Conservation (phyloP, 345 rosid species). For the Excoecaria agallocha region DNA sequence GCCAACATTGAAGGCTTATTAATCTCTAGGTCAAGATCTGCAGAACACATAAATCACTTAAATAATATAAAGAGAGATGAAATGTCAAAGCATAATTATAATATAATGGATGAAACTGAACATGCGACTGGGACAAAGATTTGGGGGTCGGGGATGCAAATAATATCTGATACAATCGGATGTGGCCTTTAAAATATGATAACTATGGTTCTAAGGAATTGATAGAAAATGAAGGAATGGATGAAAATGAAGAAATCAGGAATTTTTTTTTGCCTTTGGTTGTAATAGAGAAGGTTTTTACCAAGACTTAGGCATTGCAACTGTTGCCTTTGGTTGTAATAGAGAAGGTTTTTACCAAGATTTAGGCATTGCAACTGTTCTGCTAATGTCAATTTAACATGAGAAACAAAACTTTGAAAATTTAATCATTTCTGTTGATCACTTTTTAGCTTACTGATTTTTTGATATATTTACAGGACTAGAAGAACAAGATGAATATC, state of each 20-base stretch:
- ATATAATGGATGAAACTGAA: constrained; percentile 13
- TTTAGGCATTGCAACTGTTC: constrained; percentile 13
- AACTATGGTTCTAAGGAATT: constrained; percentile 20
- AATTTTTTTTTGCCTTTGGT: constrained; percentile 1
- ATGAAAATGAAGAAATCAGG: constrained; percentile 14
- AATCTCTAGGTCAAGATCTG: constrained; percentile 42
- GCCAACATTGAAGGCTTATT: constrained; percentile 33
- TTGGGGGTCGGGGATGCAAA: constrained; percentile 11
- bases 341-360: constrained; percentile 18
- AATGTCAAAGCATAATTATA: constrained; percentile 12
- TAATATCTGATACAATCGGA: neutral
- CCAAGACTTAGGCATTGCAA: too few species aligned
- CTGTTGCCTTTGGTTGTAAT: neutral
- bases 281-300: too few species aligned
- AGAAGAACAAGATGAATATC: constrained; percentile 19
- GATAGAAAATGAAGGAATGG: neutral
- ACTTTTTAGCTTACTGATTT: constrained; percentile 2
- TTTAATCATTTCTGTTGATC: constrained; percentile 9
- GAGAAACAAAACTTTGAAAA: neutral
- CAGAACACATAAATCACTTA: constrained; percentile 29
- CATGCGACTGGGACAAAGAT: constrained; percentile 17
- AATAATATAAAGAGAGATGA: constrained; percentile 21
- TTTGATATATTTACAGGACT: constrained; percentile 28
- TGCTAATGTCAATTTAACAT: constrained; percentile 18
- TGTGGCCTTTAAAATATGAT: constrained; percentile 18